Evolutionary conservation across 768 basidiomycete genomes (phyloP).

Genomic region (Lentinus brumalis): DNA sequence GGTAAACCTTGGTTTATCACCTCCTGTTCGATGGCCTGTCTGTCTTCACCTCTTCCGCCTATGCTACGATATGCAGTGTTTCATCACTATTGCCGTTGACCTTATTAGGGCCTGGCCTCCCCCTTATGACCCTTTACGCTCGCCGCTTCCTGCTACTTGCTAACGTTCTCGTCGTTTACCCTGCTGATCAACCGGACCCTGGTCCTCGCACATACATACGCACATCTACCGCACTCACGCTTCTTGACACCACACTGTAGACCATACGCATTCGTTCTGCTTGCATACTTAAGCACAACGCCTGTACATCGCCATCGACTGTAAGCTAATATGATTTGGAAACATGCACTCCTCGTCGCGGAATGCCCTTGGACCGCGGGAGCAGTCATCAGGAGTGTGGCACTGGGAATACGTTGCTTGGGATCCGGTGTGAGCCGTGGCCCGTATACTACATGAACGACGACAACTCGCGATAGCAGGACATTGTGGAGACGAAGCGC

Average conservation of each 20-base stretch:
- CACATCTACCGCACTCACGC: neutral
- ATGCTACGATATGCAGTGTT: neutral
- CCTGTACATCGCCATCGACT: neutral
- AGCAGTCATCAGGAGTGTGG: no score
- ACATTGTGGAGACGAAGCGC: conserved; percentile 9
- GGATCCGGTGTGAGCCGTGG: conserved; percentile 3
- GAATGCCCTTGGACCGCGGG: neutral
- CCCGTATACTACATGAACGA: conserved; percentile 15
- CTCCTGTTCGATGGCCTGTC: conserved; percentile 5
- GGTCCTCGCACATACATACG: neutral
- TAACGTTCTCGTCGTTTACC: no score
- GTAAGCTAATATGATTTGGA: neutral
- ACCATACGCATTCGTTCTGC: neutral
- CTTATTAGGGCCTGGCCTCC: no score
- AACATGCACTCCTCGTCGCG: neutral
- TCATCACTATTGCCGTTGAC: neutral
- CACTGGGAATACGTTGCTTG: neutral
- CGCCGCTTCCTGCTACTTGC: no score
- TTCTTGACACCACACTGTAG: neutral
- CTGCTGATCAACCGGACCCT: neutral
- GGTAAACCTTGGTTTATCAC: neutral
- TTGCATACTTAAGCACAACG: neutral
- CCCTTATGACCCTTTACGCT: no score
- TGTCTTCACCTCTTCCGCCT: neutral
- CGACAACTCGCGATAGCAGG: conserved; percentile 21